Evolutionary conservation across 2,329 filamentous ascomycete species (phyloP).

Genomic region (Botrytis tulipae): DNA sequence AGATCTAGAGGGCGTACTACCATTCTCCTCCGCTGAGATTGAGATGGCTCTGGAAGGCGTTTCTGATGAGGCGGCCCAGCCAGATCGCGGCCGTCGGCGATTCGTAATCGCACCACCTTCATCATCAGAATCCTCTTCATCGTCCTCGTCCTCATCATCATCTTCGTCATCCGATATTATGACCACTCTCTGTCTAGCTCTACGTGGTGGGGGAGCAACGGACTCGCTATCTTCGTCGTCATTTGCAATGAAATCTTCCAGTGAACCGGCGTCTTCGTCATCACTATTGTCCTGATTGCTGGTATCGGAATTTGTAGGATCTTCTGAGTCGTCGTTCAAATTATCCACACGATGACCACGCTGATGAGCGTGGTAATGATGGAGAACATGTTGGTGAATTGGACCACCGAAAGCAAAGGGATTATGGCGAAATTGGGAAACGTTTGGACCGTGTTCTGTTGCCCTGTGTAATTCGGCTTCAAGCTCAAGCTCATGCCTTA

Average conservation of each 20-base stretch:
- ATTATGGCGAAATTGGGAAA: neutral
- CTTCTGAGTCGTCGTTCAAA: constrained; percentile 15
- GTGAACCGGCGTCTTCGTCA: constrained; percentile 34
- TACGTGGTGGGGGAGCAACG: constrained; percentile 6
- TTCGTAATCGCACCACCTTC: constrained; percentile 36
- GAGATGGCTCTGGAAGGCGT: constrained; percentile 28
- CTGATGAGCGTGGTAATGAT: constrained; percentile 20
- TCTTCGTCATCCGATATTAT: constrained; percentile 34
- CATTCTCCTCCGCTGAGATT: constrained; percentile 25
- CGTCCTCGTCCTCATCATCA: neutral
- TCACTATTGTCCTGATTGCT: constrained; percentile 24
- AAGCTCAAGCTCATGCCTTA: constrained; percentile 12
- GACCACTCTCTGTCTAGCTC: constrained; percentile 19
- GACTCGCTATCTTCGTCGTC: constrained; percentile 31
- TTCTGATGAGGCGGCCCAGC: constrained; percentile 19
- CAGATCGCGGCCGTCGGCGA: constrained; percentile 27
- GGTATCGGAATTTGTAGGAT: constrained; percentile 3
- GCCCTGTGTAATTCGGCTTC: neutral
- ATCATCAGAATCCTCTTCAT: constrained; percentile 27
- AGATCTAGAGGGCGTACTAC: constrained; percentile 26
- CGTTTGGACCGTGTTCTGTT: neutral
- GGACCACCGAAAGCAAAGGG: neutral
- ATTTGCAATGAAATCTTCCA: constrained; percentile 35
- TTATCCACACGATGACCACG: constrained; percentile 15
- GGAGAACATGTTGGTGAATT: constrained; percentile 1